Base-by-base conservation (phyloP, 73 alveolate genomes). In the Paramecium caudatum region DNA sequence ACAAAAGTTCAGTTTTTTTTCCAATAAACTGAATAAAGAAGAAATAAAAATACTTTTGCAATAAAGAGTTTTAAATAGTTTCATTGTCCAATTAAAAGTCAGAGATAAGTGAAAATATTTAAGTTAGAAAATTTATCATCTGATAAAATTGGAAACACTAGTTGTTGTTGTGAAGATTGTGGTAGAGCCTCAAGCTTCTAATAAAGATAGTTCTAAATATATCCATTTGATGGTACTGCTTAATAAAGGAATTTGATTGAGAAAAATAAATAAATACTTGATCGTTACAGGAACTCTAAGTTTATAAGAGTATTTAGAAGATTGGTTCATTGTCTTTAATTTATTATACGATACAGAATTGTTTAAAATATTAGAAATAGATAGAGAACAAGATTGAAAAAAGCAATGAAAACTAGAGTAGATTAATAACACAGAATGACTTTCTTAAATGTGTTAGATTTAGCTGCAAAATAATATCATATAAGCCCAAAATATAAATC, bases 101-200 rank as follows among this genome's bases (percentile, higher is more conserved):
- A 7, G 36, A 63, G 82, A 63, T 30, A 15, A 27, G 36, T 63
- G 5, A 30, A 17, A 63, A 3, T 30, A 30, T 15, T 7, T 63
- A 30, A 3, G 6, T 23, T 63, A 30, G 82, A 63, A 7, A 4
- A 30, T 2, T 30, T 27, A 16, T 50, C 78, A 15, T 5, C 25
- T 41, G 49, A 41, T 30, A 63, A 63, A 30, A 25, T 50, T 8
- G 78, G 45, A 1, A 21, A 50, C 13, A 23, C 32, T 0, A 63
- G 82, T 9, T 63, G 82, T 33, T 25, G 48, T 30, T 63, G 82
- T 63, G 30, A 32, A 4, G 82, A 63, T 10, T 63, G 82, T 30
- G 82, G 82, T 10, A 63, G 13, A 30, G 82, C 25, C 15, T 63
- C 82, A 4, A 9, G 36, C 16, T 63, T 63, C 33, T 8, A 63